A percentile compares a stretch with the other conserved stretches of the same genome.
Conservation (phyloP, 257 asterid species). For the Solanum sejunctum region DNA sequence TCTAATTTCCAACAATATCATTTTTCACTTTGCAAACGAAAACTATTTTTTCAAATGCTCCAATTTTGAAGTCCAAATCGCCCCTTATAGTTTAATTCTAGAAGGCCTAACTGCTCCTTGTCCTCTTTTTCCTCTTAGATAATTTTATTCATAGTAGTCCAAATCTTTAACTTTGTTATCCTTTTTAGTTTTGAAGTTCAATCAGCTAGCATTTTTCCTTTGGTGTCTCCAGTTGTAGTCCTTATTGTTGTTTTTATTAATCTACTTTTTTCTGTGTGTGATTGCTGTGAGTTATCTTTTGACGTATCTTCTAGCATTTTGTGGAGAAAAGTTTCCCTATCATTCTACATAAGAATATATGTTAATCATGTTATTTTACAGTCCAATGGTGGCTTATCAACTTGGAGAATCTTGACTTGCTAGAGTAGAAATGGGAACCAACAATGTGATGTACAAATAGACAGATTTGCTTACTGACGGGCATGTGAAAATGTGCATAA, state of each 20-base stretch:
- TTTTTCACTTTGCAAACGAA: not conserved
- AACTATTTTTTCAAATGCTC: too few species aligned
- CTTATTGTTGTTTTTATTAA: not conserved
- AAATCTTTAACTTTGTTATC: not conserved
- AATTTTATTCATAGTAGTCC: not conserved
- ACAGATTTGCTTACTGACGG: not conserved
- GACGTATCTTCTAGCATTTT: not conserved
- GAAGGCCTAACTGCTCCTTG: not conserved
- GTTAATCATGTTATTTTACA: not conserved
- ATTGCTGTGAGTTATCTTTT: not conserved
- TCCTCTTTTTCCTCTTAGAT: not conserved
- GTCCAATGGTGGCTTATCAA: not conserved
- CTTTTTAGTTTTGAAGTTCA: not conserved
- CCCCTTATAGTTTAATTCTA: not conserved
- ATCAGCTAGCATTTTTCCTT: not conserved
- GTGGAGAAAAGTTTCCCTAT: not conserved
- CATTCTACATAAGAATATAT: not conserved
- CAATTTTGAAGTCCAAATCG: not conserved
- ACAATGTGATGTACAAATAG: not conserved
- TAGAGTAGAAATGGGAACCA: not conserved
- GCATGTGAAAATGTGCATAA: not conserved
- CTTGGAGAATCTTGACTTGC: not conserved
- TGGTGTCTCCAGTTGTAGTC: not conserved
- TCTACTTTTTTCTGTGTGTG: not conserved
- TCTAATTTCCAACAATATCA: not conserved